These are phyloP conservation scores for Eimeria necatrix DNA, from an alignment of 169 alveolate species.

Conservation along the genomic window DNA sequence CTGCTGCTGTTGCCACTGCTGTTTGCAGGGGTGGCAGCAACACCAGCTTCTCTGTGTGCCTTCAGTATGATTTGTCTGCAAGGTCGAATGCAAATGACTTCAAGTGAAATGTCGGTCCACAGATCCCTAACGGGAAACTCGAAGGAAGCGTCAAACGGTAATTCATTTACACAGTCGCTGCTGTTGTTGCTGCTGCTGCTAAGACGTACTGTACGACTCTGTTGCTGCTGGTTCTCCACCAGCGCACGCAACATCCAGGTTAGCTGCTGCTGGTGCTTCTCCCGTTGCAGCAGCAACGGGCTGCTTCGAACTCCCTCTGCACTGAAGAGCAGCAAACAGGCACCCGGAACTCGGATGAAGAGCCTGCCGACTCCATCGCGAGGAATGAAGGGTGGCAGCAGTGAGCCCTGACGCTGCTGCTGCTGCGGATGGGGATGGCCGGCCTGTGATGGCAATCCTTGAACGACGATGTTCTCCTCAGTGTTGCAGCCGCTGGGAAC, in stretches of 20 bases:
- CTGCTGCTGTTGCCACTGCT: conserved; percentile 13
- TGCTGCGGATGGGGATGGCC: conserved; percentile 22
- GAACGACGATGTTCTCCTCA: background rate
- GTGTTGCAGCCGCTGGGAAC: conserved; percentile 27
- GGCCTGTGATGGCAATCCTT: background rate
- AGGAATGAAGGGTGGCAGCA: conserved; percentile 47
- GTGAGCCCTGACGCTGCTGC: background rate
- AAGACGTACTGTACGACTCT: conserved; percentile 37
- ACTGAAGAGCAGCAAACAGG: conserved; percentile 47
- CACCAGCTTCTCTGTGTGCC: background rate
- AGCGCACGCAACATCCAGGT: conserved; percentile 50
- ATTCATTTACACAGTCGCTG: conserved; percentile 4
- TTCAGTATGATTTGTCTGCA: conserved; percentile 21
- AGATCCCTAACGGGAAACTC: conserved; percentile 54
- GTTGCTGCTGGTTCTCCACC: conserved; percentile 71
- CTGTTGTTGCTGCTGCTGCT: background rate
- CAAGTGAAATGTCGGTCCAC: conserved; percentile 71
- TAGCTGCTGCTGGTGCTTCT: conserved; percentile 75
- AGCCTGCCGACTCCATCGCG: conserved; percentile 40
- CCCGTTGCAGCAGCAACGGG: conserved; percentile 58
- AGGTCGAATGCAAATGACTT: conserved; percentile 6
- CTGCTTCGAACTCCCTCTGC: conserved; percentile 40
- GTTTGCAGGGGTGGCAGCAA: conserved; percentile 13
- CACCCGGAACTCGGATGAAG: background rate
- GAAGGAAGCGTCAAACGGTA: conserved; percentile 41